These are phyloP conservation scores for Catharanthus roseus DNA, from an alignment of 257 asterid genomes.

Conservation along the genomic window DNA sequence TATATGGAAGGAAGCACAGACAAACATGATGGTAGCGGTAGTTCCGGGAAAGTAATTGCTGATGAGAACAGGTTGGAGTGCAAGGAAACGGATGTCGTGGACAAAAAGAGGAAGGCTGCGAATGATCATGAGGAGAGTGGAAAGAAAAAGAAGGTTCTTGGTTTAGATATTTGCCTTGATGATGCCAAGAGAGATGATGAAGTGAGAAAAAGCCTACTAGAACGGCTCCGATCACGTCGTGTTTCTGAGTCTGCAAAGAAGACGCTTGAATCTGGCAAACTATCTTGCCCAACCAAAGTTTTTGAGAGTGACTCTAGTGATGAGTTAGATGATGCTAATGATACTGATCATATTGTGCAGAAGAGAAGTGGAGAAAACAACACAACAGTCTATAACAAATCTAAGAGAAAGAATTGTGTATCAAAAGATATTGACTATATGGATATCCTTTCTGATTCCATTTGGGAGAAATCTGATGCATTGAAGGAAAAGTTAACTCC, in stretches of 20 bases:
- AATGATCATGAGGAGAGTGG: not conserved
- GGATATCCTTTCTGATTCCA: conserved; percentile 26
- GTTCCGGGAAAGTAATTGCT: not conserved
- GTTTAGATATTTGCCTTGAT: conserved; percentile 4
- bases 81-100: not conserved
- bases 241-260: conserved; percentile 12
- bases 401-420: conserved; percentile 7
- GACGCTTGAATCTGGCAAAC: conserved; percentile 8
- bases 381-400: not conserved
- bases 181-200: not conserved
- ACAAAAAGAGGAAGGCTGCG: conserved; percentile 5
- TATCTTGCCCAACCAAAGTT: no score
- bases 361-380: no score
- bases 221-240: conserved; percentile 21
- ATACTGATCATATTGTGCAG: no score
- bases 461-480: conserved; percentile 22
- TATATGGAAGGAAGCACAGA: not conserved
- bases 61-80: not conserved
- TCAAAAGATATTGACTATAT: conserved; percentile 12
- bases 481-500: conserved; percentile 14
- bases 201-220: conserved; percentile 9
- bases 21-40: not conserved
- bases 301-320: no score
- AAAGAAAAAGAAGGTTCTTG: conserved; percentile 12
- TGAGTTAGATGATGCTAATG: no score